phyloP scores from a whole-genome alignment of 805 yeast genomes.

The Nakazawaea ernobii region DNA sequence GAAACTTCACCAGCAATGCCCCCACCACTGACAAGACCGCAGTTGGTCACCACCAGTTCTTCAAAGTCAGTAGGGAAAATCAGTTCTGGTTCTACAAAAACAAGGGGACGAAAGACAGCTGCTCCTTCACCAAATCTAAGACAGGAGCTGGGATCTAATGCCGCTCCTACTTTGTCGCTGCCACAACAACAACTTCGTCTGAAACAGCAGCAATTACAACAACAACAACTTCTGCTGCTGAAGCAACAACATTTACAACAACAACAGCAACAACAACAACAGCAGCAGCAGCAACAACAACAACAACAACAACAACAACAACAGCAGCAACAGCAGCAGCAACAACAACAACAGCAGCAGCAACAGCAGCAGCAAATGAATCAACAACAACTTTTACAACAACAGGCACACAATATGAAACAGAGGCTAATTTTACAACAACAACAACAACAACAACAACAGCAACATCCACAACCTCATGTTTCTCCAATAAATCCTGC shows the following conservation, averaged over 20 bases:
- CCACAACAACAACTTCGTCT: constrained; percentile 13
- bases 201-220: constrained; percentile 15
- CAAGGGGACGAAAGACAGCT: neutral
- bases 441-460: neutral
- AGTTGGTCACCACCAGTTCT: neutral
- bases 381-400: constrained; percentile 10
- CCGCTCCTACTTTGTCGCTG: neutral
- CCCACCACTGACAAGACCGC: constrained; percentile 9
- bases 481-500: neutral
- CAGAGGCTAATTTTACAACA: neutral
- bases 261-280: constrained; percentile 14
- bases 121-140: neutral
- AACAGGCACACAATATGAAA: neutral
- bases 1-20: constrained; percentile 10
- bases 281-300: constrained; percentile 10
- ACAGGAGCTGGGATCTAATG: neutral
- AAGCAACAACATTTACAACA: constrained; percentile 20
- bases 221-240: constrained; percentile 23
- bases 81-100: neutral
- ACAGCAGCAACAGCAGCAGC: constrained; percentile 13
- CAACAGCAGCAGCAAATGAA: constrained; percentile 5
- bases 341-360: constrained; percentile 7
- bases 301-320: constrained; percentile 6
- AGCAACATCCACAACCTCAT: neutral
- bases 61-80: neutral